Conservation (phyloP, 805 yeast species). For the Saccharomyces kudriavzevii region DNA sequence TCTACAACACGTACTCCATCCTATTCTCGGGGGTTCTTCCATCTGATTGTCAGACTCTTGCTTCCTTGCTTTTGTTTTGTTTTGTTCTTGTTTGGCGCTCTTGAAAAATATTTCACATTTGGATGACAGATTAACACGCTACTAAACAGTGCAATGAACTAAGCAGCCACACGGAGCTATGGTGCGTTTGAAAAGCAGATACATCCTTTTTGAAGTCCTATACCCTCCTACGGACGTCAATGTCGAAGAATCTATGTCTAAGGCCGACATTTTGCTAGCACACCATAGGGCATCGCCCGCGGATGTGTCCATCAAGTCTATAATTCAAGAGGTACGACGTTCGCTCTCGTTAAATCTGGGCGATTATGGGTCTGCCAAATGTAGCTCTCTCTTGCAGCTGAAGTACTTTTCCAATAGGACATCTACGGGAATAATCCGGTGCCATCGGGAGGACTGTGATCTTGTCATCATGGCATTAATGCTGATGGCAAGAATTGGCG, state of each 20-base stretch:
- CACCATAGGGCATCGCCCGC: conserved; percentile 47
- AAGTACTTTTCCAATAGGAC: conserved; percentile 79
- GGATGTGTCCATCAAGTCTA: conserved; percentile 39
- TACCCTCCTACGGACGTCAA: conserved; percentile 43
- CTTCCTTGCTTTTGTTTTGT: not conserved
- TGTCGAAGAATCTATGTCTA: not conserved
- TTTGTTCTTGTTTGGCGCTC: not conserved
- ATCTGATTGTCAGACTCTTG: not conserved
- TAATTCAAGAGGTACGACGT: conserved; percentile 47
- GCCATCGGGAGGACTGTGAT: conserved; percentile 57
- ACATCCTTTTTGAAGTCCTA: conserved; percentile 70
- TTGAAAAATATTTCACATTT: not conserved
- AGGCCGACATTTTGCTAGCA: conserved; percentile 30
- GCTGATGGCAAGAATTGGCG: conserved; percentile 44
- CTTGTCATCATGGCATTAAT: conserved; percentile 60
- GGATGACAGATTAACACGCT: not conserved
- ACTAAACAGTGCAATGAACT: not conserved
- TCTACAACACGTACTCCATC: not conserved
- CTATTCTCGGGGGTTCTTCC: not conserved
- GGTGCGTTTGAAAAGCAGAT: conserved; percentile 86
- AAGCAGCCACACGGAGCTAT: conserved; percentile 31
- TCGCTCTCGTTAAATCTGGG: conserved; percentile 64
- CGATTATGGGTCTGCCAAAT: conserved; percentile 63
- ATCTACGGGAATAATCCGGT: conserved; percentile 75
- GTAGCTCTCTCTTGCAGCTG: conserved; percentile 50